phyloP scores from a whole-genome alignment of 768 basidiomycete genomes.

The Leucosporidium yakuticum region DNA sequence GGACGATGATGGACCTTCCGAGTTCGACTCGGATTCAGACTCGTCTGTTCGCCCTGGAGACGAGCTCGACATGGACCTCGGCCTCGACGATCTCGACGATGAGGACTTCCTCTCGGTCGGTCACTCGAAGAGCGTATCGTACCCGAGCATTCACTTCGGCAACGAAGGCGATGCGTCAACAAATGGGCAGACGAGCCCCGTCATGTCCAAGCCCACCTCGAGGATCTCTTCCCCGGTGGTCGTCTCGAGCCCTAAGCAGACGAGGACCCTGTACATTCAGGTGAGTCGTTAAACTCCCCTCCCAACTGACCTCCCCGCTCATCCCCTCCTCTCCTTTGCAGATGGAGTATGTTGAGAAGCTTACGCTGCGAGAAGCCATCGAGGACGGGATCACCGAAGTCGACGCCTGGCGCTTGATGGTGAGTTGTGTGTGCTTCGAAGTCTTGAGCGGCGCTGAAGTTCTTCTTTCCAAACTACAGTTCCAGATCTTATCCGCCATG shows the following conservation, averaged over 20 bases:
- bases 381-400: conserved; percentile 37
- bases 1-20: conserved; percentile 10
- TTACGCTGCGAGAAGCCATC: conserved; percentile 34
- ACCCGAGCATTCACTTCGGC: conserved; percentile 39
- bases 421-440: neutral
- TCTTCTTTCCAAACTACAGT: neutral
- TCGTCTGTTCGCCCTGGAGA: conserved; percentile 9
- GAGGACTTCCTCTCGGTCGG: conserved; percentile 36
- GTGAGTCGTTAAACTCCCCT: neutral
- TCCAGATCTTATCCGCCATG: conserved; percentile 39
- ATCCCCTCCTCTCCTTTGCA: neutral
- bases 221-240: neutral
- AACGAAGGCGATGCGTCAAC: conserved; percentile 30
- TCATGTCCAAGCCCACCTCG: neutral
- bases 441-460: neutral
- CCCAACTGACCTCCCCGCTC: too few relatives aligned
- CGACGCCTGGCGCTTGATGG: conserved; percentile 32
- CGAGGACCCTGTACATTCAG: conserved; percentile 38
- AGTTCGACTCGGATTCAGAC: neutral
- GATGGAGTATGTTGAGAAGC: conserved; percentile 36
- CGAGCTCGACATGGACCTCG: conserved; percentile 36
- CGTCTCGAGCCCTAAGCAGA: conserved; percentile 18
- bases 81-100: conserved; percentile 35
- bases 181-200: conserved; percentile 17
- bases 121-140: conserved; percentile 32